A percentile compares a stretch with the other conserved stretches of the same genome.
phyloP scores from a whole-genome alignment of 2,329 filamentous ascomycete species.

The Berkeleyomyces basicola region DNA sequence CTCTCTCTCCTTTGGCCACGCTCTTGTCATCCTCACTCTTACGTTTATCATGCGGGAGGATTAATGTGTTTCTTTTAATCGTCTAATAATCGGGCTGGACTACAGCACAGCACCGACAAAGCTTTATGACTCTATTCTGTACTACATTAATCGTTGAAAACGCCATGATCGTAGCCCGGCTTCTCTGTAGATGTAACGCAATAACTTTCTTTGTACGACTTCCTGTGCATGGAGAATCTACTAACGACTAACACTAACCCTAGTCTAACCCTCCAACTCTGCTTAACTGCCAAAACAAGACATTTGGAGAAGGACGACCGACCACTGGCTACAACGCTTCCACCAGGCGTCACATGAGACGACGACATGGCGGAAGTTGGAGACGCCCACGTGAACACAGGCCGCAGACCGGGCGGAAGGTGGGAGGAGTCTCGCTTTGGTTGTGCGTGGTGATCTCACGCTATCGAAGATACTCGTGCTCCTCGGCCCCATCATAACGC shows the following conservation, averaged over 20 bases:
- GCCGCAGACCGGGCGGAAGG: too few species aligned
- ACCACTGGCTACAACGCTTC: neutral
- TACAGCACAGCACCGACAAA: neutral
- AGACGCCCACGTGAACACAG: neutral
- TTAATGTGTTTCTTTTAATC: neutral
- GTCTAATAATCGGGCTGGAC: neutral
- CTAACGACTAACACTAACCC: neutral
- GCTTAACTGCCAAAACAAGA: neutral
- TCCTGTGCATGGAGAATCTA: neutral
- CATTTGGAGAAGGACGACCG: neutral
- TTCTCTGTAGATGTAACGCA: too few species aligned
- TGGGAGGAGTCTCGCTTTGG: too few species aligned
- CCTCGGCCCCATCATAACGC: neutral
- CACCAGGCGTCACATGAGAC: neutral
- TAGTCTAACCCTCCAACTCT: neutral
- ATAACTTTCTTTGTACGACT: neutral
- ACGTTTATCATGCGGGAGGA: neutral
- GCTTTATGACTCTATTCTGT: neutral
- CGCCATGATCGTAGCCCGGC: neutral
- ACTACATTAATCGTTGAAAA: neutral
- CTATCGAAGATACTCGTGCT: neutral
- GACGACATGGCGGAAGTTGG: neutral
- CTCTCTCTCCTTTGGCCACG: neutral
- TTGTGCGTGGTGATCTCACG: neutral
- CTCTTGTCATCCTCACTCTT: neutral